phyloP scores from a whole-genome alignment of 139 green algal genomes.

The Raphidocelis subcapitata region DNA sequence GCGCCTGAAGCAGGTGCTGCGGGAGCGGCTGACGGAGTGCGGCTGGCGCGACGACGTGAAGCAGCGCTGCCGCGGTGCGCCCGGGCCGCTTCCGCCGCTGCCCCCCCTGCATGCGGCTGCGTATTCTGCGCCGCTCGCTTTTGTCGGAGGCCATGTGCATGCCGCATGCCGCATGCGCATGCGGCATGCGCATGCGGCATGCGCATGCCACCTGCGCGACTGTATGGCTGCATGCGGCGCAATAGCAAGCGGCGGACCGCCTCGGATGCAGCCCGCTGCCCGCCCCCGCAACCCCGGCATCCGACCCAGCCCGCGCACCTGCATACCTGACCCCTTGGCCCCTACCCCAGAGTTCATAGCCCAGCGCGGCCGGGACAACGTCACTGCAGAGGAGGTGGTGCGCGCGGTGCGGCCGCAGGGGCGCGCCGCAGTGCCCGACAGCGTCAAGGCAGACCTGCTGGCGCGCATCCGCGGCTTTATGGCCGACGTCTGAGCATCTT shows the following conservation, averaged over 20 bases:
- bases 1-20: constrained; percentile 52
- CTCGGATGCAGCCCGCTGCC: too few species aligned
- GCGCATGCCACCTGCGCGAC: too few species aligned
- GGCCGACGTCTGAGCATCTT: constrained; percentile 21
- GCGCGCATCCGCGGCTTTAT: constrained; percentile 60
- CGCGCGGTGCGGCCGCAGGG: constrained; percentile 42
- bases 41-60: constrained; percentile 67
- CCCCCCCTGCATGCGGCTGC: neutral
- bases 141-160: neutral
- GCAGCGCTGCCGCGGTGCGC: constrained; percentile 41
- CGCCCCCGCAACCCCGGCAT: too few species aligned
- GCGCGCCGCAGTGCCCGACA: constrained; percentile 51
- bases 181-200: too few species aligned
- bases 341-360: constrained; percentile 45
- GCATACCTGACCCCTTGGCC: too few species aligned
- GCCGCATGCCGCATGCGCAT: too few species aligned
- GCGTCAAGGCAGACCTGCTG: constrained; percentile 68
- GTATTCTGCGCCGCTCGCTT: too few species aligned
- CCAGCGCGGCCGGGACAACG: constrained; percentile 36
- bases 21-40: constrained; percentile 51
- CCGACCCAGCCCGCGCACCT: too few species aligned
- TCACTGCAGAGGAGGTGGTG: constrained; percentile 61
- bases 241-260: too few species aligned
- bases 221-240: too few species aligned
- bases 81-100: neutral